Evolutionary conservation across 164 flowering plant genomes (phyloP).

Genomic region (Vitis rotundifolia): DNA sequence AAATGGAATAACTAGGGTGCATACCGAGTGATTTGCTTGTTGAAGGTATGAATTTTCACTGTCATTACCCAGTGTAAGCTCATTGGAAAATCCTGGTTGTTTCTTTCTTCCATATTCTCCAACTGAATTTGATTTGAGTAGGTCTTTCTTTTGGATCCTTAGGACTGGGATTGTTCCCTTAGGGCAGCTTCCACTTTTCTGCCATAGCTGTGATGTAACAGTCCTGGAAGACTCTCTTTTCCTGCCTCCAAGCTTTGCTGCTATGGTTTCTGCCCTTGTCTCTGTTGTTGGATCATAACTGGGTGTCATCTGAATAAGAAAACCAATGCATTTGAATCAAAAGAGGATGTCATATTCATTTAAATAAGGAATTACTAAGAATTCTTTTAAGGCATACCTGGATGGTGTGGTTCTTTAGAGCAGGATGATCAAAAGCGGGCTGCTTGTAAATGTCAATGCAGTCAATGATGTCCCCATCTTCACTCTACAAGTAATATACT

Average conservation of each 20-base stretch:
- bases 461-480: slow-evolving; percentile 55
- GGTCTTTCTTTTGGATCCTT: slow-evolving; percentile 20
- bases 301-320: slow-evolving; percentile 35
- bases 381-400: slow-evolving; percentile 32
- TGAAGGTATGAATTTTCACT: not conserved
- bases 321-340: not conserved
- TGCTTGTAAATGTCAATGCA: slow-evolving; percentile 45
- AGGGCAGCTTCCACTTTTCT: slow-evolving; percentile 58
- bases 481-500: slow-evolving; percentile 27
- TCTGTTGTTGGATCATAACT: slow-evolving; percentile 13
- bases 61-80: not conserved
- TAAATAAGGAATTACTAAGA: too few species aligned
- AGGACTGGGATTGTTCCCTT: slow-evolving; percentile 54
- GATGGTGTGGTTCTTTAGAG: slow-evolving; percentile 48
- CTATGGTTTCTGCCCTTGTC: not conserved
- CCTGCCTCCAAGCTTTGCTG: not conserved
- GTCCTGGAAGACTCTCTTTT: not conserved
- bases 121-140: slow-evolving; percentile 7
- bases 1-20: not conserved
- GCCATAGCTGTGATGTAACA: slow-evolving; percentile 44
- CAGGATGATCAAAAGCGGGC: slow-evolving; percentile 54
- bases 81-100: slow-evolving; percentile 6
- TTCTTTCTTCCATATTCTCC: slow-evolving; percentile 31
- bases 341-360: not conserved
- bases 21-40: slow-evolving; percentile 32